phyloP scores from a whole-genome alignment of 257 asterid species.

The Agastache rugosa region DNA sequence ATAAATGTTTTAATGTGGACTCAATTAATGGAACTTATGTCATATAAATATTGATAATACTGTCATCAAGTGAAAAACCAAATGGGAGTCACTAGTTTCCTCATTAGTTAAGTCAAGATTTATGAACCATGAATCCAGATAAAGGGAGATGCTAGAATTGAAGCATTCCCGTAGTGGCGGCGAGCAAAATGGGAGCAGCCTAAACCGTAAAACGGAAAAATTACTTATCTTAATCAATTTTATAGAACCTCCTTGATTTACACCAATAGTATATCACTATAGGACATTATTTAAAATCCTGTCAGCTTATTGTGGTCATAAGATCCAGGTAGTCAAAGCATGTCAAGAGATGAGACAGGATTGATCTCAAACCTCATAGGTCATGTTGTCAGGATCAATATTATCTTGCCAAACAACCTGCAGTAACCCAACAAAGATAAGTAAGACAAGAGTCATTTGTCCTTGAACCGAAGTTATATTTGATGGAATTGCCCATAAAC shows the following conservation, averaged over 20 bases:
- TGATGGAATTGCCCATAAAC: conserved; percentile 27
- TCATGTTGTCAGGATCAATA: conserved; percentile 79
- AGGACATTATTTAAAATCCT: background rate
- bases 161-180: too few species aligned
- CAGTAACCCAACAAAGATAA: conserved; percentile 30
- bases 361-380: conserved; percentile 66
- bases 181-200: too few species aligned
- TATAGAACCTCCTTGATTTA: conserved; percentile 15
- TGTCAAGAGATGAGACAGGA: conserved; percentile 16
- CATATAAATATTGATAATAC: background rate
- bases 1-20: too few species aligned
- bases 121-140: conserved; percentile 7
- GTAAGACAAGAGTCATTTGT: conserved; percentile 24
- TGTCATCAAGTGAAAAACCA: conserved; percentile 8
- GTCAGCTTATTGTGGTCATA: background rate
- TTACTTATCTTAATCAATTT: conserved; percentile 15
- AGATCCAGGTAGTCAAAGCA: conserved; percentile 23
- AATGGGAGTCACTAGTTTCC: background rate
- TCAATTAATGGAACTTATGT: too few species aligned
- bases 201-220: background rate
- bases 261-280: background rate
- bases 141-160: too few species aligned
- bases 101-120: conserved; percentile 9
- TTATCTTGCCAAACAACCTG: conserved; percentile 78
- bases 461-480: conserved; percentile 1